A percentile compares a stretch with the other conserved stretches of the same genome.
These are phyloP conservation scores for Mycena rosella DNA, from an alignment of 768 basidiomycete species.

Conservation along the genomic window DNA sequence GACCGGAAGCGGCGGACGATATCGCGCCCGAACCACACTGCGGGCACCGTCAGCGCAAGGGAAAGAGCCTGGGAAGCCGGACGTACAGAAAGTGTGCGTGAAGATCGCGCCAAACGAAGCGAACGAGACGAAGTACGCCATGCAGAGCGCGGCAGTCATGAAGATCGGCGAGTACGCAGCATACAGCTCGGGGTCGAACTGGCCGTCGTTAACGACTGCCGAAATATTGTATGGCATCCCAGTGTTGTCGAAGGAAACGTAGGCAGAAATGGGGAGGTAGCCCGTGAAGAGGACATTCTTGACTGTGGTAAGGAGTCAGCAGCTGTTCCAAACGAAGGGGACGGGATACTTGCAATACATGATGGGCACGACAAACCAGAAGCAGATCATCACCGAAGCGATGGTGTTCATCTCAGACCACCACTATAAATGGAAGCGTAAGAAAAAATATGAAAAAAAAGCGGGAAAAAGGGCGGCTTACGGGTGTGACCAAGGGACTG, in stretches of 20 bases:
- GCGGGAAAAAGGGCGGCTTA: constrained; percentile 49
- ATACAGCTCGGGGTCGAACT: constrained; percentile 78
- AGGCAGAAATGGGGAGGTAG: constrained; percentile 50
- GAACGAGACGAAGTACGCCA: constrained; percentile 83
- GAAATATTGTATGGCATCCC: constrained; percentile 73
- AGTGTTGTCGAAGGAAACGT: constrained; percentile 83
- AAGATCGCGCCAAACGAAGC: constrained; percentile 80
- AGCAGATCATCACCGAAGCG: constrained; percentile 72
- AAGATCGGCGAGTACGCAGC: constrained; percentile 84
- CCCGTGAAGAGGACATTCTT: constrained; percentile 71
- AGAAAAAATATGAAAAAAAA: constrained; percentile 19
- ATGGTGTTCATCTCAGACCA: constrained; percentile 86
- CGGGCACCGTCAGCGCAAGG: constrained; percentile 14
- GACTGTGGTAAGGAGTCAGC: constrained; percentile 55
- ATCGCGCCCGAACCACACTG: constrained; percentile 90
- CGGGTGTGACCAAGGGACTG: constrained; percentile 69
- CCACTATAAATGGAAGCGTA: constrained; percentile 58
- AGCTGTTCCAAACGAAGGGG: not conserved
- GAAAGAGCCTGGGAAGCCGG: constrained; percentile 11
- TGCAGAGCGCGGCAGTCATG: constrained; percentile 72
- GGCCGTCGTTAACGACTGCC: constrained; percentile 65
- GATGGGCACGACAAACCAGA: constrained; percentile 83
- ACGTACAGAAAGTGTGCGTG: constrained; percentile 82
- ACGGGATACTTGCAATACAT: constrained; percentile 70
- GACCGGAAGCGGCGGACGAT: constrained; percentile 78